phyloP scores from a whole-genome alignment of 352 stramenopile species.

The Phytophthora chlamydospora region DNA sequence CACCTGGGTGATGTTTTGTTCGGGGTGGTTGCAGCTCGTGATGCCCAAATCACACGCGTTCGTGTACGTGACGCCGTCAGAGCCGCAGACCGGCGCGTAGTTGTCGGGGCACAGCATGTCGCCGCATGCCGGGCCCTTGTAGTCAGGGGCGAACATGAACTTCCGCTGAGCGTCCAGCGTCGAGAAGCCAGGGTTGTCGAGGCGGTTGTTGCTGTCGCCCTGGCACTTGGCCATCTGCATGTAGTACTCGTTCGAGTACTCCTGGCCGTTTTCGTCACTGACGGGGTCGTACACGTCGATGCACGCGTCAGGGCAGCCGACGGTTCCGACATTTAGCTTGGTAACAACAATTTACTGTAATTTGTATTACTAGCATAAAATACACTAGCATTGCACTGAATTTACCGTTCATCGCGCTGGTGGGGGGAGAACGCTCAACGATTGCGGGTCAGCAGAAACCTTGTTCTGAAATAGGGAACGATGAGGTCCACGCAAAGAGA shows the following conservation, averaged over 20 bases:
- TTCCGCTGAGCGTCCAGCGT: slow-evolving; percentile 16
- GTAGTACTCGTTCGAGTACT: slow-evolving; percentile 47
- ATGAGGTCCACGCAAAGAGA: not conserved
- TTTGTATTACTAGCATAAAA: too few relatives aligned
- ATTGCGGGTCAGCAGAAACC: not conserved
- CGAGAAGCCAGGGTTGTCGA: slow-evolving; percentile 3
- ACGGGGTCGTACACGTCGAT: slow-evolving; percentile 33
- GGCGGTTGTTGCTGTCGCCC: slow-evolving; percentile 9
- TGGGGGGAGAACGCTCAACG: not conserved
- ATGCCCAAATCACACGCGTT: slow-evolving; percentile 38
- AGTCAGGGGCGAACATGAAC: slow-evolving; percentile 10
- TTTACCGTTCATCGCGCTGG: too few relatives aligned
- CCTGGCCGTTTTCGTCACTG: slow-evolving; percentile 35
- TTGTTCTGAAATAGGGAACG: not conserved
- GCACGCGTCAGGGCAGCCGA: slow-evolving; percentile 9
- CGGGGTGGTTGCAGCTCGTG: slow-evolving; percentile 34
- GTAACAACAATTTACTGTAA: too few relatives aligned
- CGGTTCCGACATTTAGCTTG: too few relatives aligned
- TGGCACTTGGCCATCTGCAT: slow-evolving; percentile 41
- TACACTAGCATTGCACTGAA: too few relatives aligned
- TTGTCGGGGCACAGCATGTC: slow-evolving; percentile 30
- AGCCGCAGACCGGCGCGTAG: slow-evolving; percentile 36
- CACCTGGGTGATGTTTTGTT: slow-evolving; percentile 25
- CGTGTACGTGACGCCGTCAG: slow-evolving; percentile 38
- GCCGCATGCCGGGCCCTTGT: slow-evolving; percentile 11